Conservation (phyloP, 257 asterid species). For the Penstemon barbatus region DNA sequence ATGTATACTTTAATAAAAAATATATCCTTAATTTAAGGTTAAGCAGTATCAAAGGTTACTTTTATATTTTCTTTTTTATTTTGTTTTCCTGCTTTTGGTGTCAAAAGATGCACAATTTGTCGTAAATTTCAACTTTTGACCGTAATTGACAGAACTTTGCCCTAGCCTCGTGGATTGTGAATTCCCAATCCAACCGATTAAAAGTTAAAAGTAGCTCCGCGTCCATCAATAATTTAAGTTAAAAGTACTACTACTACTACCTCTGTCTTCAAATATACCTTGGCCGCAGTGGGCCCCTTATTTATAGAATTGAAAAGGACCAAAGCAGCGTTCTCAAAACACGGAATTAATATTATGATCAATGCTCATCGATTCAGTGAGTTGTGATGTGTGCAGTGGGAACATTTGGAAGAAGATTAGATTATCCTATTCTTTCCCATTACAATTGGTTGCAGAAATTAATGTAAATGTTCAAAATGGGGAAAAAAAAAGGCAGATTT, state of each 20-base stretch:
- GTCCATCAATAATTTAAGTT: neutral
- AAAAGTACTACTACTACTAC: neutral
- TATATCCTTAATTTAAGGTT: neutral
- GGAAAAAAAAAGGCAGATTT: neutral
- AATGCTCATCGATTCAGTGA: conserved; percentile 6
- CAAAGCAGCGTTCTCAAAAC: neutral
- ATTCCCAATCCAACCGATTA: neutral
- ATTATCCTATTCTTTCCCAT: neutral
- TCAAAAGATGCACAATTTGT: conserved; percentile 21
- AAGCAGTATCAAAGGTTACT: neutral
- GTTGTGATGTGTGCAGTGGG: conserved; percentile 1
- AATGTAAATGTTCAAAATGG: neutral
- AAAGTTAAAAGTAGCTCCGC: neutral
- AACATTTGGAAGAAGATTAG: neutral
- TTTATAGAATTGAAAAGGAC: neutral
- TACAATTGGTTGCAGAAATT: neutral
- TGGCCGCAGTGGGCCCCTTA: conserved; percentile 2
- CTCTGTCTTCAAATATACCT: neutral
- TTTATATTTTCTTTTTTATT: neutral
- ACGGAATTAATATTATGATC: neutral
- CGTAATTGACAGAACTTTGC: conserved; percentile 11
- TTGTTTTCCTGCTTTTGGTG: neutral
- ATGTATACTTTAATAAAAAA: too few species aligned
- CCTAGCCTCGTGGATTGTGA: conserved; percentile 9
- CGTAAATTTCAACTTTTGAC: conserved; percentile 24